Evolutionary conservation across 306 rosid species (phyloP), one percentile per base, ranked within the genome.

Genomic region (Quercus robur): DNA sequence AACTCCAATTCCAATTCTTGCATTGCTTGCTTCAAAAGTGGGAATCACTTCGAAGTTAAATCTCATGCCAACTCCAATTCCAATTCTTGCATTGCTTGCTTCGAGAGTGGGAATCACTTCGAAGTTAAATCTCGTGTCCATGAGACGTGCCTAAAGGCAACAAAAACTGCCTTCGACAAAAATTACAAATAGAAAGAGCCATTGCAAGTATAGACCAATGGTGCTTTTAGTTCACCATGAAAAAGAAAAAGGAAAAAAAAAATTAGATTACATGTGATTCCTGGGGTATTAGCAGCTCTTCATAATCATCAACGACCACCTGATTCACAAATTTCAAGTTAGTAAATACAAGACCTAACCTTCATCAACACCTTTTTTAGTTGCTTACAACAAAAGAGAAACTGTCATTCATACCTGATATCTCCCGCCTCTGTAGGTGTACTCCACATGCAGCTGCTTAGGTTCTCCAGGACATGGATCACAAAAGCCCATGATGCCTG

Each of bases 401-500:
- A 67, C 3, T 8, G 26, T 44, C 54, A 3, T 49, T 14, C 63
- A 82, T 90, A 95, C 98, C 99, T 90, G 86, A 78, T 78, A 80
- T 71, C 86, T 84, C 79, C 86, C 63, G 78, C 87, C 86, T 31
- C 91, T 87, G 76, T 71, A 81, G 82, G 89, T 84, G 74, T 95
- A 95, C 81, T 95, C 96, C 69, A 91, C 86, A 76, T 86, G 88
- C 85, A 95, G 85, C 84, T 85, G 80, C 79, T 89, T 95, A 21
- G 86, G 81, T 80, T 89, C 91, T 88, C 98, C 92, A 7, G 98
- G 99, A 75, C 97, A 89, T 21, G 98, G 99, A 88, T 95, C 98
- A 74, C 85, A 93, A 82, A 91, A 93, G 19, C 99, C 99, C 98
- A 93, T 93, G 83, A 95, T 90, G 75, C 99, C 98, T 52, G 98